Base-by-base conservation (phyloP, 2,329 filamentous ascomycete species). In the Colletotrichum sp. region DNA sequence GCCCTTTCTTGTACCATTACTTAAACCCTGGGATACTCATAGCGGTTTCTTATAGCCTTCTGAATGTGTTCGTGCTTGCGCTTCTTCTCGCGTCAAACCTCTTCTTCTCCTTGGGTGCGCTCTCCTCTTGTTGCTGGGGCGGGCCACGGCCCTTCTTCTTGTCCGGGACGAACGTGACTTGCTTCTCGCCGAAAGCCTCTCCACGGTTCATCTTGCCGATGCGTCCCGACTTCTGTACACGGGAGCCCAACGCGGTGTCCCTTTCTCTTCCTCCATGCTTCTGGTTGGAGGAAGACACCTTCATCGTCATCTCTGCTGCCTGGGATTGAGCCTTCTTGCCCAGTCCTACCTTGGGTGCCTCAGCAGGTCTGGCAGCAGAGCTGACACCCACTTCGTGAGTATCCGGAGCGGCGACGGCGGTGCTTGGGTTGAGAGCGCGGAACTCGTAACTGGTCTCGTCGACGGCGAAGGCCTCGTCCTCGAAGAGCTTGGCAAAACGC, bases 401-500 rank as follows among this genome's bases (percentile, higher is more conserved):
- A 72, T 76, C 77, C 74, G 71, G 77, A 77, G 77, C 69, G 28
- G 67, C 44, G n/a, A 75, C 72, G 32, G 68, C 81, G 6, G 95
- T 97, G 84, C 95, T 98, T 6, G 97, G 95, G 83, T 99, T 99
- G 85, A 98, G 92, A 62, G 94, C 90, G 75, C 93, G 92, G 88
- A 98, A 99, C 84, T 99, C 96, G 81, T 92, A 90, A 78, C 94
- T 98, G 52, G 88, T 94, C 86, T 99, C 97, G 84, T 99, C 96
- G 75, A 99, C 95, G 80, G 92, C 92, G 84, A 98, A 99, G 73
- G 98, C 96, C 80, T 96, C 94, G 83, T 99, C 95, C 82, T 98
- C 94, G 87, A 99, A 99, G 77, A 99, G 87, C 80, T 93, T 92
- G 79, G 91, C 91, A 90, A 99, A 99, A 88, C 97, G 96, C 67